Conservation (phyloP, 768 basidiomycete species). For the Tulasnella sp. region DNA sequence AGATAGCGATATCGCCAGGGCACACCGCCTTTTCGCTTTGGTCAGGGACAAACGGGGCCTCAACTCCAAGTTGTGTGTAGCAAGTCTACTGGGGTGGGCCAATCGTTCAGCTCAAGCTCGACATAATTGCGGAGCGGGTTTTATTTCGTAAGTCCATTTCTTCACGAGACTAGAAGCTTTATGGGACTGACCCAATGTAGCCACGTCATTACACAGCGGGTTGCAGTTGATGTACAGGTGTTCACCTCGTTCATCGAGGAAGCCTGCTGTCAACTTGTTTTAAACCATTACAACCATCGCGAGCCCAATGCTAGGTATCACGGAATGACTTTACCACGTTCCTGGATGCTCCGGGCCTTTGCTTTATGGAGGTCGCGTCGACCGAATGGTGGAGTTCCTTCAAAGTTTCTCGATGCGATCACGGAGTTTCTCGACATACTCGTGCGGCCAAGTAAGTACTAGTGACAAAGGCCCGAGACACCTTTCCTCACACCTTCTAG, state of each 20-base stretch:
- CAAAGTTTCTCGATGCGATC: background rate
- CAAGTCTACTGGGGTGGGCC: background rate
- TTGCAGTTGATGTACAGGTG: background rate
- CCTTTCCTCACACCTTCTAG: background rate
- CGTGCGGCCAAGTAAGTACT: background rate
- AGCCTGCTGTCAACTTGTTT: background rate
- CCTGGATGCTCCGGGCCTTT: conserved; percentile 3
- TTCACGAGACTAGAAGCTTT: background rate
- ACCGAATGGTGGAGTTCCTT: background rate
- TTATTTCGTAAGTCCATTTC: background rate
- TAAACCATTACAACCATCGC: background rate
- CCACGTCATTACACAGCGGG: background rate
- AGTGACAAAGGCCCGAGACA: background rate
- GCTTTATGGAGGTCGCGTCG: background rate
- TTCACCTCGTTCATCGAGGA: background rate
- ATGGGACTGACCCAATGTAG: background rate
- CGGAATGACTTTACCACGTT: background rate
- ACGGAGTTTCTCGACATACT: background rate
- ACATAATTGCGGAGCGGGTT: background rate
- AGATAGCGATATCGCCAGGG: background rate
- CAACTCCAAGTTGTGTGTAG: background rate
- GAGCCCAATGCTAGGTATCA: background rate
- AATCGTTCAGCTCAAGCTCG: background rate
- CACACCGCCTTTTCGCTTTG: background rate
- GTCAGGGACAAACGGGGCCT: background rate